Evolutionary conservation across 768 basidiomycete species (phyloP).

Genomic region (Pisolithus albus): DNA sequence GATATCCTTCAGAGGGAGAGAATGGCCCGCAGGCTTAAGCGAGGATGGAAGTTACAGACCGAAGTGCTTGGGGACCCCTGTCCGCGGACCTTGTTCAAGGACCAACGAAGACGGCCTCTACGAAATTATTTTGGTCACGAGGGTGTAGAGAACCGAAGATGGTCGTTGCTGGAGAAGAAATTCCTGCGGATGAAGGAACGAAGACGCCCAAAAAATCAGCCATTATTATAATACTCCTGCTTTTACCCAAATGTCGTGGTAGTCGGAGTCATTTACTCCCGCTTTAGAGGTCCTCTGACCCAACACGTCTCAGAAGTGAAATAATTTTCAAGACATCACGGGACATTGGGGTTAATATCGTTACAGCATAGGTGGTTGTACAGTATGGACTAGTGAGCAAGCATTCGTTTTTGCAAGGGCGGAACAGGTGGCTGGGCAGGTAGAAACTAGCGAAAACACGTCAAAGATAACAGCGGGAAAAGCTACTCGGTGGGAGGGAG

Average conservation of each 20-base stretch:
- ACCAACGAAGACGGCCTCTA: constrained; percentile 14
- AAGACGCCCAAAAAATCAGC: background rate
- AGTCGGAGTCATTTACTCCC: too few species aligned
- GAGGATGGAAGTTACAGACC: constrained; percentile 7
- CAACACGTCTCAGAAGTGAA: too few species aligned
- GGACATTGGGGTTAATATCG: too few species aligned
- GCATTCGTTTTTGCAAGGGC: too few species aligned
- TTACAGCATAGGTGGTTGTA: too few species aligned
- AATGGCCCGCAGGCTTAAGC: constrained; percentile 4
- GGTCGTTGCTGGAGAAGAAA: constrained; percentile 21
- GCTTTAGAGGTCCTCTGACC: too few species aligned
- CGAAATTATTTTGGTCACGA: constrained; percentile 13
- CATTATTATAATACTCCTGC: constrained; percentile 2
- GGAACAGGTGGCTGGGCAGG: background rate
- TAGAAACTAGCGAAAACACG: background rate
- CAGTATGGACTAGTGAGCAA: too few species aligned
- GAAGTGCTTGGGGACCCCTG: constrained; percentile 3
- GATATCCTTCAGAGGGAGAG: constrained; percentile 18
- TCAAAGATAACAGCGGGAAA: constrained; percentile 72
- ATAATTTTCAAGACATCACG: too few species aligned
- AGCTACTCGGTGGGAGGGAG: constrained; percentile 67
- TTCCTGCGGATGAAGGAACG: constrained; percentile 9
- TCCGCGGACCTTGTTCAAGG: constrained; percentile 6
- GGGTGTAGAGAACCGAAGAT: constrained; percentile 27
- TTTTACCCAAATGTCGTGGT: background rate